A percentile compares a stretch with the other conserved stretches of the same genome.
Evolutionary conservation across 495 filamentous ascomycete genomes (phyloP).

Genomic region (Talaromyces thailandensis): DNA sequence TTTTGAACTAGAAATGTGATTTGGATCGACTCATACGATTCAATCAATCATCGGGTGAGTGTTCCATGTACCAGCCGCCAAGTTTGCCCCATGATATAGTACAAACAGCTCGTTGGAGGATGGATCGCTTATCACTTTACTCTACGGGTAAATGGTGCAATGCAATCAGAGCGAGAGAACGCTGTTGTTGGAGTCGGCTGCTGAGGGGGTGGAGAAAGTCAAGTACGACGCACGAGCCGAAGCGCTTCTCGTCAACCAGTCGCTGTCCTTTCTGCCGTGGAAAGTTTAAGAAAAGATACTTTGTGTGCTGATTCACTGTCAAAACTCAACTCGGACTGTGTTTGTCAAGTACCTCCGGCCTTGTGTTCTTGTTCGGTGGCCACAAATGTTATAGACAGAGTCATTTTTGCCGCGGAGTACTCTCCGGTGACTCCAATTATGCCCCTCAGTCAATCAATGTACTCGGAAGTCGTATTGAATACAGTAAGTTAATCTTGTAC

Average conservation of each 20-base stretch:
- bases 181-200: neutral
- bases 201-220: conserved; percentile 1
- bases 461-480: neutral
- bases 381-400: neutral
- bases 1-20: neutral
- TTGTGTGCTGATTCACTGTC: neutral
- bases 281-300: neutral
- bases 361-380: neutral
- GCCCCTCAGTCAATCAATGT: neutral
- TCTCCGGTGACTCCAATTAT: neutral
- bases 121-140: neutral
- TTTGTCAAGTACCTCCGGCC: neutral
- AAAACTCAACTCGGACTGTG: neutral
- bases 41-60: neutral
- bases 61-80: neutral
- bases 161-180: neutral
- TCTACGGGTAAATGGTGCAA: neutral
- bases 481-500: neutral
- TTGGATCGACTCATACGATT: neutral
- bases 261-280: neutral
- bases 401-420: neutral
- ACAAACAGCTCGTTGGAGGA: neutral
- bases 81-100: neutral
- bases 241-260: neutral
- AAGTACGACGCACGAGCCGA: neutral